These are phyloP conservation scores for Acanthamoeba rhysodes DNA, from an alignment of 208 protist species.

Conservation along the genomic window DNA sequence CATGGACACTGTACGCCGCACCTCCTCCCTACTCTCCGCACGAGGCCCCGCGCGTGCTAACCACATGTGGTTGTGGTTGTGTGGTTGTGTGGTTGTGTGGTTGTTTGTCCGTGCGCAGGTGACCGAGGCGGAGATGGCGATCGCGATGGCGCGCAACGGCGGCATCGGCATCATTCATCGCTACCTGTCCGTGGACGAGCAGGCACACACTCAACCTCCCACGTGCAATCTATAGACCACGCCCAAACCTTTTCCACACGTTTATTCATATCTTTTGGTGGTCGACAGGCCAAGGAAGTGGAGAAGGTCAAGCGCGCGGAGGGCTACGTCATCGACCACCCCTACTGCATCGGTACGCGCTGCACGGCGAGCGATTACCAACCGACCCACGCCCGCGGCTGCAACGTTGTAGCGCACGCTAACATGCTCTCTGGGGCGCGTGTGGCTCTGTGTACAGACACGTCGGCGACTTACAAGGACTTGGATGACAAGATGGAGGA, in stretches of 20 bases:
- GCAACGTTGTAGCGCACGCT: too few species aligned
- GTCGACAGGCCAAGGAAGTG: not conserved
- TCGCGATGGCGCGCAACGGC: slow-evolving; percentile 94
- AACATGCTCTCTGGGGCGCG: too few species aligned
- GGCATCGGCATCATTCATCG: slow-evolving; percentile 98
- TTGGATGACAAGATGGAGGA: slow-evolving; percentile 91
- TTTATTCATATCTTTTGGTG: too few species aligned
- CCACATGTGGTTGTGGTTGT: too few species aligned
- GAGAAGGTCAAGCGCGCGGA: slow-evolving; percentile 64
- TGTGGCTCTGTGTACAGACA: not conserved
- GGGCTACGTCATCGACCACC: slow-evolving; percentile 32
- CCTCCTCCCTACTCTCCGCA: slow-evolving; percentile 94
- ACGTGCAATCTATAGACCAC: too few species aligned
- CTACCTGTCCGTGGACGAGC: slow-evolving; percentile 94
- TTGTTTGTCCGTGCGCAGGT: slow-evolving; percentile 47
- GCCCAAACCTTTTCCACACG: too few species aligned
- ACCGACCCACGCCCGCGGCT: too few species aligned
- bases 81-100: too few species aligned
- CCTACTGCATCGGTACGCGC: slow-evolving; percentile 28
- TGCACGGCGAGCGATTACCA: too few species aligned
- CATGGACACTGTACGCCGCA: slow-evolving; percentile 98
- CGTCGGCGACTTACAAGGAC: slow-evolving; percentile 40
- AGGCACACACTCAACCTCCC: slow-evolving; percentile 86
- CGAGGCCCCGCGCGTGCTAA: too few species aligned
- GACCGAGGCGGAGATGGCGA: slow-evolving; percentile 75